Base-by-base conservation (phyloP, 2,329 filamentous ascomycete species). In the Hypocreales sp. region DNA sequence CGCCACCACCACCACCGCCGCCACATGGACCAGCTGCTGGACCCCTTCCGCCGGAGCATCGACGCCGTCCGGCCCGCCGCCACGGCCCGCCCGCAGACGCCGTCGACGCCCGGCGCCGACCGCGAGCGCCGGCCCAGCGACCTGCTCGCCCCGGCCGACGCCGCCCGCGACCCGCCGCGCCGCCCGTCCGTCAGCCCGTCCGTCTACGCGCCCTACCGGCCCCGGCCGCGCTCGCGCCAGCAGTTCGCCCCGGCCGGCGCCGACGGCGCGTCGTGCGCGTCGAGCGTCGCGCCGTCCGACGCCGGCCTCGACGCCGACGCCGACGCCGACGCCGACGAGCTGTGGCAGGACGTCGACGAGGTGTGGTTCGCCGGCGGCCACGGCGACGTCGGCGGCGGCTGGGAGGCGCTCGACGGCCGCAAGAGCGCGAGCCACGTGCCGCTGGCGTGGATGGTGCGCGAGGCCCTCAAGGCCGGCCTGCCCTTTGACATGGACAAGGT, bases 341-440 rank as follows among this genome's bases (percentile, higher is more conserved):
- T n/a, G n/a, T n/a, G n/a, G n/a, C 79, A 86, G 41, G 78, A 87
- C 37, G 77, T 87, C 25, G 67, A 80, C 32, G 81, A 90, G 41
- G 67, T 87, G 1, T 81, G 77, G 76, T 90, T 90, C 40, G 63
- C 79, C 0, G 81, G 81, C 7, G 73, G 75, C 8, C 81, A 92
- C 35, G 80, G 71, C 2, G 80, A 87, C 35, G 72, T 86, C 17
- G 80, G 80, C 2, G 80, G 80, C 8, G 80, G 80, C 0, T 84
- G 79, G 79, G 66, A 68, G 26, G 53, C 65, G 4, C 52, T 68
- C 0, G 47, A 56, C 0, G 56, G 58, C 1, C 61, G 58, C 15
- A 78, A 79, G 42, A 63, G 73, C 7, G 58, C 79, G 15, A 79
- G 72, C 36, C 75, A 81, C 38, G 62, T 74, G 2, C 73, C 76